Conservation (phyloP, 2,329 filamentous ascomycete genomes). For the Sordariomycetes sp. region DNA sequence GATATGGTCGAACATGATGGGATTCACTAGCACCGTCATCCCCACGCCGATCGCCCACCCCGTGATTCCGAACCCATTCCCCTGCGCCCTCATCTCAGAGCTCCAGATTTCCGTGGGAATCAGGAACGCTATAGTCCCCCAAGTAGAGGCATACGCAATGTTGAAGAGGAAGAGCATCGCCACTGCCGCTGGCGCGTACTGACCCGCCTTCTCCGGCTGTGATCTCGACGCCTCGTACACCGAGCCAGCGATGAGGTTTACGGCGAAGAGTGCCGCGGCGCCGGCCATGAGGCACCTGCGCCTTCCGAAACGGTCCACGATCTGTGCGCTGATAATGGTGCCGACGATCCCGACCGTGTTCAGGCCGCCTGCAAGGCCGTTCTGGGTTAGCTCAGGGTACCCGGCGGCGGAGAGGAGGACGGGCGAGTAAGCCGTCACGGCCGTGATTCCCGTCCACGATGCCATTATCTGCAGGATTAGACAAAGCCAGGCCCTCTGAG, state of each 20-base stretch:
- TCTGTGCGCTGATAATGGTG: slow-evolving; percentile 34
- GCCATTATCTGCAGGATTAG: slow-evolving; percentile 26
- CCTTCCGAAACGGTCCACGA: slow-evolving; percentile 34
- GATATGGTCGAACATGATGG: slow-evolving; percentile 34
- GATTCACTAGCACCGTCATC: slow-evolving; percentile 36
- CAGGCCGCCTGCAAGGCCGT: slow-evolving; percentile 30
- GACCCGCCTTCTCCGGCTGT: slow-evolving; percentile 18
- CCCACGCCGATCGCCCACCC: slow-evolving; percentile 46
- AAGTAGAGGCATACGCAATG: slow-evolving; percentile 34
- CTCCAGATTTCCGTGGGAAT: slow-evolving; percentile 40
- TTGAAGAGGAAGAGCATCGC: slow-evolving; percentile 36
- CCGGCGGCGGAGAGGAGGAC: slow-evolving; percentile 11
- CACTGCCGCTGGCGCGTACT: slow-evolving; percentile 28
- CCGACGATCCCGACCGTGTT: slow-evolving; percentile 38
- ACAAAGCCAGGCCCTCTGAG: slow-evolving; percentile 23
- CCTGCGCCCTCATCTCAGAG: slow-evolving; percentile 41
- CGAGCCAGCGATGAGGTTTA: slow-evolving; percentile 26
- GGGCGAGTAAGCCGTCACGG: slow-evolving; percentile 21
- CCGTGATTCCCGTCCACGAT: slow-evolving; percentile 28
- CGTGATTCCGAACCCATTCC: slow-evolving; percentile 43
- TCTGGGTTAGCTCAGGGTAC: slow-evolving; percentile 11
- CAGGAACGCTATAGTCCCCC: slow-evolving; percentile 23
- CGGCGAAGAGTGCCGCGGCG: slow-evolving; percentile 17
- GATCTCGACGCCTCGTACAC: slow-evolving; percentile 25
- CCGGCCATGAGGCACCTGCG: slow-evolving; percentile 13